phyloP scores from a whole-genome alignment of 2,329 filamentous ascomycete species.

The Talaromyces sp. region DNA sequence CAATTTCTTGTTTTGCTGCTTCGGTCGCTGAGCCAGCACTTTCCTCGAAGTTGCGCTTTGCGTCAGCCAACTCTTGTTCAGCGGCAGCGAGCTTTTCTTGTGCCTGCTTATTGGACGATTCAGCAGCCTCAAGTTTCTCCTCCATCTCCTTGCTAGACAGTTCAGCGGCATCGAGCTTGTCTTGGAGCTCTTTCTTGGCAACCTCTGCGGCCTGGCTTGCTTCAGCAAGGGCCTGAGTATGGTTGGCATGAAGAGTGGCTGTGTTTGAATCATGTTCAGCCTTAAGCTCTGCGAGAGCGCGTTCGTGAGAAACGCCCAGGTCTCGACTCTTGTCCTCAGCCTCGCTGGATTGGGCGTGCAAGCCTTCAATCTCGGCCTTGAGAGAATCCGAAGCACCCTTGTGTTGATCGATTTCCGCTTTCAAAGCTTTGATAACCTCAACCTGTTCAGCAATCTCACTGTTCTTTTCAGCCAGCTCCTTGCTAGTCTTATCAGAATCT shows the following conservation, averaged over 20 bases:
- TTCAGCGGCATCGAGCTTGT: constrained; percentile 28
- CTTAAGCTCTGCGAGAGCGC: constrained; percentile 23
- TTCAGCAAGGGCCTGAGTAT: constrained; percentile 28
- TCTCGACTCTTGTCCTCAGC: constrained; percentile 22
- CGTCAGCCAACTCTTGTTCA: constrained; percentile 28
- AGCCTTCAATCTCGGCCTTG: constrained; percentile 26
- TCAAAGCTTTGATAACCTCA: constrained; percentile 11
- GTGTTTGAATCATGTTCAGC: constrained; percentile 21
- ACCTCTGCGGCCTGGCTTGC: constrained; percentile 28
- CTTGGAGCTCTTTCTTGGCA: constrained; percentile 26
- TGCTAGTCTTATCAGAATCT: constrained; percentile 18
- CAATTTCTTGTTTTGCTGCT: constrained; percentile 29
- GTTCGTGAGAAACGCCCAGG: constrained; percentile 22
- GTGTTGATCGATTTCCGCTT: constrained; percentile 12
- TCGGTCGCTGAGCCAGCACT: constrained; percentile 26
- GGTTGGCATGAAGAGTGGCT: constrained; percentile 20
- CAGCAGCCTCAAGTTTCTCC: constrained; percentile 27
- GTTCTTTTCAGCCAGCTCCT: constrained; percentile 30
- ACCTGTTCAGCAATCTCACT: constrained; percentile 27
- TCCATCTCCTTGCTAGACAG: constrained; percentile 24
- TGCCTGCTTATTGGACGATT: constrained; percentile 24
- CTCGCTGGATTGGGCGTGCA: constrained; percentile 16
- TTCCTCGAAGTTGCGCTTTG: constrained; percentile 29
- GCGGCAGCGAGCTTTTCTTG: constrained; percentile 28
- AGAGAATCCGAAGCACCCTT: constrained; percentile 26